A percentile compares a stretch with the other conserved stretches of the same genome.
phyloP scores from a whole-genome alignment of 2,329 filamentous ascomycete genomes.

The Fusarium torreyae region DNA sequence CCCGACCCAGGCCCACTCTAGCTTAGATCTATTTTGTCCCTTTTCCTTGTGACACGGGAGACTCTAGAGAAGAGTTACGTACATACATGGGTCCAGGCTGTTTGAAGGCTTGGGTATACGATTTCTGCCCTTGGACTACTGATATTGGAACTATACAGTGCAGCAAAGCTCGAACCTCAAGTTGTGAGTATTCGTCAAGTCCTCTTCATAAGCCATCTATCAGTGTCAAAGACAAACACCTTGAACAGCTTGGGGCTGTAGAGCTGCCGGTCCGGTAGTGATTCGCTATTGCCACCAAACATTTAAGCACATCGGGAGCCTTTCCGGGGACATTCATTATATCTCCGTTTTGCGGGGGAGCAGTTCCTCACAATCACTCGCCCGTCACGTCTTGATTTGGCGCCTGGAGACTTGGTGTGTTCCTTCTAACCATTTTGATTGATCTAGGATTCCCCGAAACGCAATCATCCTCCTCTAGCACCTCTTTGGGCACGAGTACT shows the following conservation, averaged over 20 bases:
- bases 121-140: conserved; percentile 12
- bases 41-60: conserved; percentile 23
- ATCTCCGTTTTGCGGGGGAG: conserved; percentile 44
- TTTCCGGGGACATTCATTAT: conserved; percentile 21
- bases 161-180: background rate
- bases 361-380: conserved; percentile 38
- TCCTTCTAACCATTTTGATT: conserved; percentile 46
- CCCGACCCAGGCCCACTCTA: conserved; percentile 36
- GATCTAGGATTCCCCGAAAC: conserved; percentile 39
- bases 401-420: conserved; percentile 16
- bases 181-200: background rate
- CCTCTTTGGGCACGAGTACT: conserved; percentile 38
- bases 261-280: conserved; percentile 3
- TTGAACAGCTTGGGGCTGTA: background rate
- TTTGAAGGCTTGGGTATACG: background rate
- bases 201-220: conserved; percentile 1
- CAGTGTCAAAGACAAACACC: background rate
- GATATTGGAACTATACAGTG: background rate
- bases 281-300: background rate
- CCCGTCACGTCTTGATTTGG: conserved; percentile 16
- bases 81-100: background rate
- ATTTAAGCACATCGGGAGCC: conserved; percentile 21
- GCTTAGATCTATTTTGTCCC: conserved; percentile 39
- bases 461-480: conserved; percentile 36
- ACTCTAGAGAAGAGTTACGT: conserved; percentile 3